Base-by-base conservation (phyloP, 1,139 yeast species). In the Suhomyces taliae region DNA sequence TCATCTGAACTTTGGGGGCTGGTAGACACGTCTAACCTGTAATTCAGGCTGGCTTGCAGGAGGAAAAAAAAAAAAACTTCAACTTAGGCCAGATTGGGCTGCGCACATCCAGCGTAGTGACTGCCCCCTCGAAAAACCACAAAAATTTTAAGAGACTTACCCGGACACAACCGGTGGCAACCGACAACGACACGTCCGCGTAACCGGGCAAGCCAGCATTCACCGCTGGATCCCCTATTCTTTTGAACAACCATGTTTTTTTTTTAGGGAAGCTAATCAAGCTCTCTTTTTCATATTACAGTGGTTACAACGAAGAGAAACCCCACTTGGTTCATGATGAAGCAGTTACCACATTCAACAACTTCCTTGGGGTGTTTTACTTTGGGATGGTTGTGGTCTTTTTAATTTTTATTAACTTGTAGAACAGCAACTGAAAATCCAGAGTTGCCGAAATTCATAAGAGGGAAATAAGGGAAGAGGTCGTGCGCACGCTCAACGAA, bases 401-500 rank as follows among this genome's bases (percentile, higher is more conserved):
- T 14, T 2, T 14, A 14, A 14, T 14, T 14, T 14, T 14, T 14
- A 14, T 14, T 14, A 14, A 14, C 24, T 11, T 10, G 36, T 34
- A 34, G 36, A 9, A 9, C 36, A 35, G 37, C 37, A 35, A 35
- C n/a, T 29, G 32, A 19, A 19, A 19, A 19, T 19, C 24, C 11
- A 11, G 32, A 29, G 32, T 29, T 29, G 32, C 11, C n/a, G 11
- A 29, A 29, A 19, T 19, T 19, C 32, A 29, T 9, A 9, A 11
- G 32, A 29, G n/a, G 32, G 7, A 11, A 29, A 29, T 9, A 5
- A n/a, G 24, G 36, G 29, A 11, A 19, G 14, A 11, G 37, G 53
- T 51, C 58, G 60, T 57, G 60, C 47, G 52, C 50, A 35, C 34
- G 41, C 43, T 40, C 53, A 43, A 47, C 46, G 43, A 37, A 29